These are phyloP conservation scores for Albizia julibrissin DNA, from an alignment of 306 rosid genomes.

Conservation along the genomic window DNA sequence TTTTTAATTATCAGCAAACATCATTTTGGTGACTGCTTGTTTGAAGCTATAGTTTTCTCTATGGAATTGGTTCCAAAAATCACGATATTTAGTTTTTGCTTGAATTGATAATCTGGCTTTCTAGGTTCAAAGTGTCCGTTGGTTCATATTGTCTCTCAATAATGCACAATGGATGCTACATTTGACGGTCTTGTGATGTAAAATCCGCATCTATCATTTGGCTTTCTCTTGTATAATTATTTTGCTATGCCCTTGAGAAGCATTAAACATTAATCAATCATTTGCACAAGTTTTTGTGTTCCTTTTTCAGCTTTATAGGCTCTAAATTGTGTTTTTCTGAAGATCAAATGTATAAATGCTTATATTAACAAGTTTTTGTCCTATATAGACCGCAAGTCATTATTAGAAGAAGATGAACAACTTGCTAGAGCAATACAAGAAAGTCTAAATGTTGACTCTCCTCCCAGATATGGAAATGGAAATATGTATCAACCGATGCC, in stretches of 20 bases:
- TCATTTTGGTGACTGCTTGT: neutral
- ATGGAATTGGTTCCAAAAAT: neutral
- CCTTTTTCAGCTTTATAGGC: neutral
- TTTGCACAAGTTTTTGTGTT: neutral
- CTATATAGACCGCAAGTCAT: constrained; percentile 28
- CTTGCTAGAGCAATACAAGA: constrained; percentile 78
- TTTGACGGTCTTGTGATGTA: neutral
- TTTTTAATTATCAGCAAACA: neutral
- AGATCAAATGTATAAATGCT: neutral
- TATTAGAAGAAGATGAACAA: constrained; percentile 67
- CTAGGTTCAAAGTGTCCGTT: neutral
- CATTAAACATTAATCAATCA: neutral
- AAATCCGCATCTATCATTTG: neutral
- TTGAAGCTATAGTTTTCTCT: neutral
- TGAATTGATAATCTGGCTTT: neutral
- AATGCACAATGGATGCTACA: neutral
- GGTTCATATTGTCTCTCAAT: neutral
- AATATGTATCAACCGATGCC: constrained; percentile 16
- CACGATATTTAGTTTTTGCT: neutral
- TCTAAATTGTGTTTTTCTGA: neutral
- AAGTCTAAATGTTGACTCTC: constrained; percentile 63
- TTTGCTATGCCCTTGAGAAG: constrained; percentile 9
- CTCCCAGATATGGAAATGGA: constrained; percentile 52
- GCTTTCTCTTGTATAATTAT: neutral
- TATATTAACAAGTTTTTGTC: neutral